Evolutionary conservation across 176 grass and related monocot species (phyloP), one percentile per base, ranked within the genome.

Genomic region (Juncus effusus): DNA sequence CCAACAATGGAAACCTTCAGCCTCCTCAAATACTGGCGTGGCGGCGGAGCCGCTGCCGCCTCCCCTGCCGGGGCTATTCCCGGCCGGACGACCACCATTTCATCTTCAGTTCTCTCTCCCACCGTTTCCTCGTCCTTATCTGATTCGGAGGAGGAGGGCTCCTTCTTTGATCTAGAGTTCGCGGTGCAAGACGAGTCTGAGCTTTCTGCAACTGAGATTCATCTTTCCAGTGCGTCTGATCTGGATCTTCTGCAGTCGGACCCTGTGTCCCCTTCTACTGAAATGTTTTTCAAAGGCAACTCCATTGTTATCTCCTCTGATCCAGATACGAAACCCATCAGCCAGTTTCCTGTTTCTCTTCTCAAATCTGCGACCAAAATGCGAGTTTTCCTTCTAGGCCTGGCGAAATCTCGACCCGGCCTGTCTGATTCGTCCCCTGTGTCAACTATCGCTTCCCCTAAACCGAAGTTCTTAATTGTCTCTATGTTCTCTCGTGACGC

Each of bases 91-190:
- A 38, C 76, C 58, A 61, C 76, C 7, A 62, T 49, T 42, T 69
- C 69, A 9, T 42, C 81, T 61, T 69, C 74, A 3, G 60, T 52
- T 12, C 54, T 78, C 14, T 51, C 13, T 7, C 54, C 80, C 5
- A 58, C 59, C 3, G 40, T 64, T 3, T 66, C 59, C 12, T 63
- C 38, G n/a, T 57, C 50, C 13, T 19, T 55, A 11, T 70, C 47
- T 1, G 82, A 79, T 39, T 79, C 73, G 0, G 80, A 93, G 13
- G 88, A 96, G 56, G 93, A 89, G 51, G 88, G 88, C 7, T 87
- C 95, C 14, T 99, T 90, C 81, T 99, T 99, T 65, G 95, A 99
- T 73, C 85, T 99, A 9, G 95, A 99, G 95, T 94, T 99, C 61
- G 72, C 95, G 7, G 78, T 87, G 42, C 77, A 82, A 0, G 87